These are phyloP conservation scores for Xylaria cubensis DNA, from an alignment of 495 filamentous ascomycete genomes.

Conservation along the genomic window DNA sequence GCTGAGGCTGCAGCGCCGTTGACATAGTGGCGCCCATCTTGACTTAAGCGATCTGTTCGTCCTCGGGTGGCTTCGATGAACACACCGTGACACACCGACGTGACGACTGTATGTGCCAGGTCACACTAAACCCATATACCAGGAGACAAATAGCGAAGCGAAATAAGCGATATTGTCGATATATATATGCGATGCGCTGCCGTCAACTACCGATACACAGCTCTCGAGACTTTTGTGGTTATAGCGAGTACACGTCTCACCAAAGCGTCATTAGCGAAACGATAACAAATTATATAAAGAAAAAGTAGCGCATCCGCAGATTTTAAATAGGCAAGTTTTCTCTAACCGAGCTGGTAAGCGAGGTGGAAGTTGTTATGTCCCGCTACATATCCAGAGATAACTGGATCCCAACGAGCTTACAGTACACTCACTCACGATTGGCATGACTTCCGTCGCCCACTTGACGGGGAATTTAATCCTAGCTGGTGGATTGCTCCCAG, in stretches of 20 bases:
- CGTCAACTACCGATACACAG: neutral
- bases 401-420: neutral
- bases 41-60: neutral
- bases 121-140: conserved; percentile 6
- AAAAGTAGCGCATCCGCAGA: conserved; percentile 12
- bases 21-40: conserved; percentile 16
- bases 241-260: neutral
- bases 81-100: neutral
- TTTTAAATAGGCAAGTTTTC: conserved; percentile 11
- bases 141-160: neutral
- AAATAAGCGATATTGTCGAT: neutral
- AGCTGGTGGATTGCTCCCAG: conserved; percentile 15
- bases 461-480: conserved; percentile 5
- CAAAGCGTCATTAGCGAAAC: neutral
- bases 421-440: neutral
- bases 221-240: neutral
- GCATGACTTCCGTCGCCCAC: conserved; percentile 12
- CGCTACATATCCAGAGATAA: neutral
- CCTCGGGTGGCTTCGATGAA: neutral
- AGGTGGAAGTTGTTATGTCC: conserved; percentile 6
- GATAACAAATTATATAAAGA: neutral
- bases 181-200: neutral
- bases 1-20: neutral
- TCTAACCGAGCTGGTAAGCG: conserved; percentile 26
- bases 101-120: neutral